Evolutionary conservation across 768 basidiomycete genomes (phyloP).

Genomic region (Termitomyces titanicus): DNA sequence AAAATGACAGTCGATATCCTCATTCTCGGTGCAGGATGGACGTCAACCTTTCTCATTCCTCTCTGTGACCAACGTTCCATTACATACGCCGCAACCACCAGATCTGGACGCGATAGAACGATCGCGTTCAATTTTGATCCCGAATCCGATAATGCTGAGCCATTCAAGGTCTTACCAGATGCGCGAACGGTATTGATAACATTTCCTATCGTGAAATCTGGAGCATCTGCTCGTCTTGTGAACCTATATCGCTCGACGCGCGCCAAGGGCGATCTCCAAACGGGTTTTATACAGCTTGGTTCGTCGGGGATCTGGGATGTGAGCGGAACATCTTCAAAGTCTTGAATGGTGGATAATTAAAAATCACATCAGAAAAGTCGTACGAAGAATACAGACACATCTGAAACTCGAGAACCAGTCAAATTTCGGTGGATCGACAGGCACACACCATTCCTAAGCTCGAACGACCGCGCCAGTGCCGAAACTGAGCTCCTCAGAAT

Average conservation of each 20-base stretch:
- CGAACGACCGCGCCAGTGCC: slow-evolving; percentile 42
- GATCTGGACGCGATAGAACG: slow-evolving; percentile 45
- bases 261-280: slow-evolving; percentile 5
- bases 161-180: slow-evolving; percentile 45
- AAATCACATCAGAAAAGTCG: not conserved
- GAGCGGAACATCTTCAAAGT: slow-evolving; percentile 17
- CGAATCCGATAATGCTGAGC: slow-evolving; percentile 36
- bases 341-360: not conserved
- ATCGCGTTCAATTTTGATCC: slow-evolving; percentile 57
- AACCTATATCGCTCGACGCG: slow-evolving; percentile 38
- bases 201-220: slow-evolving; percentile 46
- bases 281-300: slow-evolving; percentile 59
- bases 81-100: slow-evolving; percentile 49
- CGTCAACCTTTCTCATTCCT: slow-evolving; percentile 55
- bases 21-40: slow-evolving; percentile 69
- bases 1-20: slow-evolving; percentile 42
- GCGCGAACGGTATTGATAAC: slow-evolving; percentile 55
- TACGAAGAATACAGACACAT: slow-evolving; percentile 1
- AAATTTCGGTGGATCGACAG: slow-evolving; percentile 46
- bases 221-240: slow-evolving; percentile 46
- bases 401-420: slow-evolving; percentile 5
- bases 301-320: slow-evolving; percentile 62
- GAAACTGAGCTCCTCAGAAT: slow-evolving; percentile 54
- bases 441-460: slow-evolving; percentile 39
- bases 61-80: slow-evolving; percentile 40